Conservation (phyloP, 2,329 filamentous ascomycete species). For the Neonectria hederae region DNA sequence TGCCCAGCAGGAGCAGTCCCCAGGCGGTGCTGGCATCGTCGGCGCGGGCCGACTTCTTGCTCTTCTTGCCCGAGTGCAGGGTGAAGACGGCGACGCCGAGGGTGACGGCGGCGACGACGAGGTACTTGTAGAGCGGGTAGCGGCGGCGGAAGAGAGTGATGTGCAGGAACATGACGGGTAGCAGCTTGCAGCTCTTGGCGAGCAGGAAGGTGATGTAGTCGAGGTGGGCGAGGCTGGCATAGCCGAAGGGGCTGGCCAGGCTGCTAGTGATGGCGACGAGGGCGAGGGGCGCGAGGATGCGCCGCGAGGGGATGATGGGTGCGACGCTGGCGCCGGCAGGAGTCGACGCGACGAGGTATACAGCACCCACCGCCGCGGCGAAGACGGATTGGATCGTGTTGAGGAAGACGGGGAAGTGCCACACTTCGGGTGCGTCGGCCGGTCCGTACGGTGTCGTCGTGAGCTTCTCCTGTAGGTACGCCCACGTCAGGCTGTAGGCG, state of each 20-base stretch:
- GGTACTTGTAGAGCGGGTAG: constrained; percentile 96
- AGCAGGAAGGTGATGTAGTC: constrained; percentile 99
- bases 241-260: constrained; percentile 94
- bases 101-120: constrained; percentile 90
- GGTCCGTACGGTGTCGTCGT: constrained; percentile 89
- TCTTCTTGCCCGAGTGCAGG: constrained; percentile 74
- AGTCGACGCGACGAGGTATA: constrained; percentile 79
- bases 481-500: constrained; percentile 84
- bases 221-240: constrained; percentile 90
- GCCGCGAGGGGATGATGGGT: constrained; percentile 78
- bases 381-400: constrained; percentile 96
- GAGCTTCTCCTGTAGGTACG: constrained; percentile 94
- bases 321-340: constrained; percentile 54
- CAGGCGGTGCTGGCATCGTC: constrained; percentile 72
- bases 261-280: constrained; percentile 89
- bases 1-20: constrained; percentile 82
- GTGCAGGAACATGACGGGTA: constrained; percentile 98
- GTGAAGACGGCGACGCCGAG: constrained; percentile 95
- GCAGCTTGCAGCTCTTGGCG: constrained; percentile 96
- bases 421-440: constrained; percentile 72
- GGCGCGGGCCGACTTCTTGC: constrained; percentile 57
- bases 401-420: constrained; percentile 93
- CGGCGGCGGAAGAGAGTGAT: constrained; percentile 87
- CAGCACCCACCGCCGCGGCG: constrained; percentile 80
- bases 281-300: constrained; percentile 80